Evolutionary conservation across 2,329 filamentous ascomycete genomes (phyloP).

Genomic region (Hypoxylon sp.): DNA sequence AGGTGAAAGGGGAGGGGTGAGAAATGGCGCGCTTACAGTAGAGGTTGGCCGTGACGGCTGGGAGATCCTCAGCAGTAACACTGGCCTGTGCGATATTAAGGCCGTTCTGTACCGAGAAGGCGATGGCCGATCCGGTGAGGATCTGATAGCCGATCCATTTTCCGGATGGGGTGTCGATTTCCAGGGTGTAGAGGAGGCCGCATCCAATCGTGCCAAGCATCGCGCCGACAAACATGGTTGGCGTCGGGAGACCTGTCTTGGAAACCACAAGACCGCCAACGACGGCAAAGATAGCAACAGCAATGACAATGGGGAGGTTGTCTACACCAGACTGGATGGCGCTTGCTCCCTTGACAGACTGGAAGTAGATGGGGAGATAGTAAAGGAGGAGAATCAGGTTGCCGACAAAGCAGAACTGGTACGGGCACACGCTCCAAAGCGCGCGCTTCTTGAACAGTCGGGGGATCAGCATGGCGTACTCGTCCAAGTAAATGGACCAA

Average conservation of each 20-base stretch:
- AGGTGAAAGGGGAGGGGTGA: too few relatives aligned
- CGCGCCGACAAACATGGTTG: slow-evolving; percentile 48
- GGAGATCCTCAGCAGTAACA: slow-evolving; percentile 45
- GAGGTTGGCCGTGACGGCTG: slow-evolving; percentile 38
- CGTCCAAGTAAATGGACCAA: too few relatives aligned
- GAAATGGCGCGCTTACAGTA: slow-evolving; percentile 23
- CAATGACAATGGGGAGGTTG: not conserved
- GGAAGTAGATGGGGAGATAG: slow-evolving; percentile 46
- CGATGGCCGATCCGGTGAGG: slow-evolving; percentile 24
- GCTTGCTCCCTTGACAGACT: slow-evolving; percentile 46
- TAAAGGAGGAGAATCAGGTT: slow-evolving; percentile 34
- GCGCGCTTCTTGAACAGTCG: too few relatives aligned
- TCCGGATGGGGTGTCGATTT: slow-evolving; percentile 36
- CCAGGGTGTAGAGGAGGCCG: slow-evolving; percentile 46
- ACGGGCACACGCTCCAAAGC: not conserved
- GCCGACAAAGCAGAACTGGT: slow-evolving; percentile 10
- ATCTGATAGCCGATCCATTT: slow-evolving; percentile 46
- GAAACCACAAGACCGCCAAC: slow-evolving; percentile 42
- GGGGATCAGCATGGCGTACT: too few relatives aligned
- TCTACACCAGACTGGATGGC: slow-evolving; percentile 49
- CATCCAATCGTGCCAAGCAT: slow-evolving; percentile 45
- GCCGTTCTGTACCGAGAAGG: slow-evolving; percentile 47
- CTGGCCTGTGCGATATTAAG: slow-evolving; percentile 49
- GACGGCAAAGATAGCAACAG: not conserved
- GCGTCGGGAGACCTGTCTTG: slow-evolving; percentile 41